Conservation (phyloP, 768 basidiomycete species). For the Phaeotremella fagi region DNA sequence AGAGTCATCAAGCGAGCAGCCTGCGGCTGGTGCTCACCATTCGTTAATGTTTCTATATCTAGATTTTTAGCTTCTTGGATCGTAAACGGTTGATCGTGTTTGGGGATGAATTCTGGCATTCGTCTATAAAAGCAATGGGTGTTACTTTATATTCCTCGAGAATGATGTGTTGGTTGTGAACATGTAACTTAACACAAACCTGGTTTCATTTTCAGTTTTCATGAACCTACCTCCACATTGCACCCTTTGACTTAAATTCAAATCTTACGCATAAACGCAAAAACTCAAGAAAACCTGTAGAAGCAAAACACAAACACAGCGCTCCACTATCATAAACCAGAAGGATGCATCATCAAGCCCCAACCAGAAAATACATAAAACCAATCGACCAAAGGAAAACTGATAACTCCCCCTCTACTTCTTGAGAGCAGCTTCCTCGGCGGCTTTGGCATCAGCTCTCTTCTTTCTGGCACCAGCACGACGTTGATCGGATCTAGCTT, state of each 20-base stretch:
- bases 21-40: conserved; percentile 15
- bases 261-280: too few relatives aligned
- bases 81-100: conserved; percentile 38
- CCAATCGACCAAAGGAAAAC: background rate
- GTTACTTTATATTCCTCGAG: background rate
- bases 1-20: background rate
- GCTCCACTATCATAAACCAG: background rate
- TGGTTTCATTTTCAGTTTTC: too few relatives aligned
- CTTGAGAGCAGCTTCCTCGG: conserved; percentile 40
- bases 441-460: conserved; percentile 44
- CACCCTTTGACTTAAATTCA: too few relatives aligned
- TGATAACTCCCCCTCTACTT: conserved; percentile 15
- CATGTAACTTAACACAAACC: background rate
- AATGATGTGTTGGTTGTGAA: too few relatives aligned
- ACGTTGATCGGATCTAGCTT: conserved; percentile 72
- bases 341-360: background rate
- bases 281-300: too few relatives aligned
- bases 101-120: conserved; percentile 20
- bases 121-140: conserved; percentile 2
- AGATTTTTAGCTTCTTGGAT: conserved; percentile 35
- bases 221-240: too few relatives aligned
- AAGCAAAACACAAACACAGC: background rate
- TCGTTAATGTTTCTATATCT: conserved; percentile 28
- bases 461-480: conserved; percentile 83
- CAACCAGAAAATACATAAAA: background rate